Evolutionary conservation across 495 filamentous ascomycete genomes (phyloP).

Genomic region (Penicillium roqueforti): DNA sequence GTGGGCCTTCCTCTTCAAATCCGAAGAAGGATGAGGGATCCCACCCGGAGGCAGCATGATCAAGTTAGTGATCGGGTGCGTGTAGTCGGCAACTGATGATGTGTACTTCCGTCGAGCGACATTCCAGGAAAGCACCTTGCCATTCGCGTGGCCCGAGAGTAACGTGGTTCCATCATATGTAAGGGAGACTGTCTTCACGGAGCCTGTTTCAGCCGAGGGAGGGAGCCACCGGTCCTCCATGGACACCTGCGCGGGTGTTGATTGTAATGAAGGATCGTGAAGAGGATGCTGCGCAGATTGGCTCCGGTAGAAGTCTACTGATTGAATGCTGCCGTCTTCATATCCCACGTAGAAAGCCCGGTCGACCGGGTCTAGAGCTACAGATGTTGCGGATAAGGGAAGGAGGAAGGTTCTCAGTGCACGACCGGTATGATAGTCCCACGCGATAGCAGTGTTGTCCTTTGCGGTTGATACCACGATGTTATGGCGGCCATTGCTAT

Average conservation of each 20-base stretch:
- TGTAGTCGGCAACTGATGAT: slow-evolving; percentile 60
- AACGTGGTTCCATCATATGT: slow-evolving; percentile 80
- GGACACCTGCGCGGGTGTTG: slow-evolving; percentile 55
- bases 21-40: slow-evolving; percentile 40
- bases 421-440: slow-evolving; percentile 79
- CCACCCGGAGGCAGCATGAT: slow-evolving; percentile 60
- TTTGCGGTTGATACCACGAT: slow-evolving; percentile 73
- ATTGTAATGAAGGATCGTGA: slow-evolving; percentile 50
- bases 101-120: slow-evolving; percentile 60
- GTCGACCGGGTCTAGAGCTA: slow-evolving; percentile 78
- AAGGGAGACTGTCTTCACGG: slow-evolving; percentile 58
- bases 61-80: slow-evolving; percentile 76
- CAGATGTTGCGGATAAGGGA: slow-evolving; percentile 61
- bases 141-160: slow-evolving; percentile 75
- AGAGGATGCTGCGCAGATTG: slow-evolving; percentile 48
- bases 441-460: slow-evolving; percentile 78
- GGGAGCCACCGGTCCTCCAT: slow-evolving; percentile 56
- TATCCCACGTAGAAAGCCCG: slow-evolving; percentile 78
- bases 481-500: slow-evolving; percentile 63
- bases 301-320: slow-evolving; percentile 69
- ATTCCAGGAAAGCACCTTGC: slow-evolving; percentile 78
- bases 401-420: slow-evolving; percentile 76
- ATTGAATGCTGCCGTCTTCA: slow-evolving; percentile 77
- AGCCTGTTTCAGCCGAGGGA: slow-evolving; percentile 55
- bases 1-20: slow-evolving; percentile 48